A percentile compares a stretch with the other conserved stretches of the same genome.
phyloP scores from a whole-genome alignment of 768 basidiomycete genomes.

The Leccinum truebloodii region DNA sequence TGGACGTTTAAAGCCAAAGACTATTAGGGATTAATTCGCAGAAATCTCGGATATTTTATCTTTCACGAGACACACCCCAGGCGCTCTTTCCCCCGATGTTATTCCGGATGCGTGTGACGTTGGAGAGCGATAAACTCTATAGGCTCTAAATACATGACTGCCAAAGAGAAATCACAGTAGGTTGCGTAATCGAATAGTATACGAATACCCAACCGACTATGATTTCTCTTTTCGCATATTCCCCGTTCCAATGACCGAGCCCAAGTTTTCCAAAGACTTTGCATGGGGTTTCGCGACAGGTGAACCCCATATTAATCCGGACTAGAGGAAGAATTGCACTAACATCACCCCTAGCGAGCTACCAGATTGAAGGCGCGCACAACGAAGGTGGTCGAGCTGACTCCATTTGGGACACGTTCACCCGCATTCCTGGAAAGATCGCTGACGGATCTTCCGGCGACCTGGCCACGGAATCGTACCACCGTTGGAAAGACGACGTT shows the following conservation, averaged over 20 bases:
- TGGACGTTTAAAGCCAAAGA: not conserved
- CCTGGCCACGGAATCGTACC: slow-evolving; percentile 76
- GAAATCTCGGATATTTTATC: not conserved
- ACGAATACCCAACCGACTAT: not conserved
- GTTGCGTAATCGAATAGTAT: too few relatives aligned
- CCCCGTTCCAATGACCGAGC: not conserved
- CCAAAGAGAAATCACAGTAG: too few relatives aligned
- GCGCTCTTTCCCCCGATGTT: not conserved
- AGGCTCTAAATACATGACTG: not conserved
- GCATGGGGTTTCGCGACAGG: slow-evolving; percentile 11
- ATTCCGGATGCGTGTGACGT: not conserved
- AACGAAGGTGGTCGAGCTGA: slow-evolving; percentile 63
- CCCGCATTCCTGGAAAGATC: slow-evolving; percentile 69
- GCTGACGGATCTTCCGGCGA: slow-evolving; percentile 69
- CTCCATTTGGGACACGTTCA: slow-evolving; percentile 80
- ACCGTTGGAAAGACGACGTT: slow-evolving; percentile 68
- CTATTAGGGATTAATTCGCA: not conserved
- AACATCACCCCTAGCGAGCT: slow-evolving; percentile 46
- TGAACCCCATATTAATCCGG: not conserved
- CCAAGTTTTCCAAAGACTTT: slow-evolving; percentile 7
- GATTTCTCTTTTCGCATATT: not conserved
- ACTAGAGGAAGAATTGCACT: not conserved
- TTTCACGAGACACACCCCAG: not conserved
- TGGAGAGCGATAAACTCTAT: not conserved
- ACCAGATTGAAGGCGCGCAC: slow-evolving; percentile 76